Conservation (phyloP, 2,329 filamentous ascomycete species). For the Xylaria sp. region DNA sequence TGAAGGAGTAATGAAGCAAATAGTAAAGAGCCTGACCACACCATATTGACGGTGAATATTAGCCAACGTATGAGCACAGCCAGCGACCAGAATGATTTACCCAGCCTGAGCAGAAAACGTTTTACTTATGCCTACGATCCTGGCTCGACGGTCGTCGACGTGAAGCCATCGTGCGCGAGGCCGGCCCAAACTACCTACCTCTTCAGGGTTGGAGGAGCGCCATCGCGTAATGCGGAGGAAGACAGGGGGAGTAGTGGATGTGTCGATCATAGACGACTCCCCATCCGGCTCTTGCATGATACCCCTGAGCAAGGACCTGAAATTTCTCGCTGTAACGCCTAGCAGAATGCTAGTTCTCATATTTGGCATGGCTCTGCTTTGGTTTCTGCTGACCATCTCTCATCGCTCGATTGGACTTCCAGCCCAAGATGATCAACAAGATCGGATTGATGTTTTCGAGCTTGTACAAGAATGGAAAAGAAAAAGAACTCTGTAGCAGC, state of each 20-base stretch:
- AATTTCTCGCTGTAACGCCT: neutral
- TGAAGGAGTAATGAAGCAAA: conserved; percentile 24
- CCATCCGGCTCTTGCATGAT: conserved; percentile 12
- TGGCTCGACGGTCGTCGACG: neutral
- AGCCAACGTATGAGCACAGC: conserved; percentile 14
- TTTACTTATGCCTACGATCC: conserved; percentile 3
- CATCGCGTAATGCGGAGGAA: conserved; percentile 1
- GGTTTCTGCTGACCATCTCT: neutral
- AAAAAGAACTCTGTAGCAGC: neutral
- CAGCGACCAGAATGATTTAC: conserved; percentile 2
- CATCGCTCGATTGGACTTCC: neutral
- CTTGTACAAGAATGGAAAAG: neutral
- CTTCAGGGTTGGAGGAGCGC: conserved; percentile 23
- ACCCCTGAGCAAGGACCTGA: conserved; percentile 1
- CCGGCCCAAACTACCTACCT: conserved; percentile 23
- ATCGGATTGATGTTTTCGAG: neutral
- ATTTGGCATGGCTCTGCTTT: neutral
- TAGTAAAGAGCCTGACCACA: conserved; percentile 20
- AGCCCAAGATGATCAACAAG: neutral
- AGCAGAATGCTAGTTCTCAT: neutral
- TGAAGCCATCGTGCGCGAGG: conserved; percentile 12
- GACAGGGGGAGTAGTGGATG: conserved; percentile 1
- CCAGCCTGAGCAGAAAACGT: neutral
- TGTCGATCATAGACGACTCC: conserved; percentile 12
- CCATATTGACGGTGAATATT: conserved; percentile 26